Evolutionary conservation across 352 stramenopile species (phyloP), one percentile per base, ranked within the genome.

Genomic region (Globisporangium nodosum): DNA sequence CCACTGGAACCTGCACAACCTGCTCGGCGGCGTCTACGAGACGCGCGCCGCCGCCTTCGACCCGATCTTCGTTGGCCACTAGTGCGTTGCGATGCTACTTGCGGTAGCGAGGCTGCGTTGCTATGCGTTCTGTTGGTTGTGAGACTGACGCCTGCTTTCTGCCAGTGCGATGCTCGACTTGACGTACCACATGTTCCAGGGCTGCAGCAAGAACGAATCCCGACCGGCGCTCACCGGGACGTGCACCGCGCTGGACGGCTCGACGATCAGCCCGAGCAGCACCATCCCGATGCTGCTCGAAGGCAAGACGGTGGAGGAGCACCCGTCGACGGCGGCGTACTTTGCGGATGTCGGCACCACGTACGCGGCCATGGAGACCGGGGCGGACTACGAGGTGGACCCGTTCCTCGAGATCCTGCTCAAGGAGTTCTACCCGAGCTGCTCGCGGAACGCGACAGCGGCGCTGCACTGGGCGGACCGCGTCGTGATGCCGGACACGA

Each of bases 121-220:
- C 5, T 24, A 9, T 8, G 15, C 16, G 8, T 46, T 35, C 16
- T 58, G 40, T 48, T 52, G 13, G 40, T 5, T 51, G 0, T 58
- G 11, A n/a, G 21, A 21, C 9, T 49, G n/a, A 52, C 30, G 3
- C 31, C 11, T 9, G 35, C 35, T 40, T 9, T 40, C 35, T 13
- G 5, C 5, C 12, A 77, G 60, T 49, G 68, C 78, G 24, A 85
- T 74, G 61, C 33, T 82, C 5, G 81, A 87, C 27, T 66, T 84
- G 56, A 56, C 87, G 45, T 90, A 87, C 54, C 77, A 79, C 42
- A 74, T 88, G 52, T 76, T 78, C 53, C 76, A 87, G 58, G 73
- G 64, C 43, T 90, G 78, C 63, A 81, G 74, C 49, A 65, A 70
- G 56, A 78, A 55, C 46, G 20, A 8, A 0, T 48, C 42, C 6